Conservation (phyloP, 176 grass and related monocot genomes). For the Tillandsia leiboldiana region DNA sequence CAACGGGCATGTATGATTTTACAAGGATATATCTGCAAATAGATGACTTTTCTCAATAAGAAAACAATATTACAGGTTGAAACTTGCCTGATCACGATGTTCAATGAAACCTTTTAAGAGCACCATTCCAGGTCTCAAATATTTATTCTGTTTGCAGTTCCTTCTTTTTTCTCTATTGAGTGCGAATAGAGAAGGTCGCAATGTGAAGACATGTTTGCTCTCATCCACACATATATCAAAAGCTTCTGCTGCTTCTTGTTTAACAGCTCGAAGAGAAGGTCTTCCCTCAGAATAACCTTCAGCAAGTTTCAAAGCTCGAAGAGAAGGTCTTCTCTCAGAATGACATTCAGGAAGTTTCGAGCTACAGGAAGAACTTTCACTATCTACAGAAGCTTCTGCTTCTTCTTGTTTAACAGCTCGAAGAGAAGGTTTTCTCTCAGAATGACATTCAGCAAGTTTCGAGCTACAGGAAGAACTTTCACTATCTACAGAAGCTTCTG, state of each 20-base stretch:
- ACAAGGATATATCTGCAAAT: constrained; percentile 3
- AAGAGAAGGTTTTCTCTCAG: not conserved
- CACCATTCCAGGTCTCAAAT: constrained; percentile 44
- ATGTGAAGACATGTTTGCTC: not conserved
- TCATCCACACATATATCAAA: constrained; percentile 33
- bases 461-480: not conserved
- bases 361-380: constrained; percentile 2
- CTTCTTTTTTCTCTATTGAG: constrained; percentile 29
- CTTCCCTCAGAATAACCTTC: constrained; percentile 12
- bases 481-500: no score
- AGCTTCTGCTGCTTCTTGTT: not conserved
- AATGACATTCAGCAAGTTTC: constrained; percentile 15
- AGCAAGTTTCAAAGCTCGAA: no score
- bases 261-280: not conserved
- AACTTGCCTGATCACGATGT: constrained; percentile 28
- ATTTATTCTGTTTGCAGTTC: not conserved
- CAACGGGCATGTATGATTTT: not conserved
- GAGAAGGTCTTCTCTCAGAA: no score
- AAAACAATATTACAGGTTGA: not conserved
- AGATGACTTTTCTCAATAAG: not conserved
- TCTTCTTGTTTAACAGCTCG: no score
- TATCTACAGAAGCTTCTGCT: not conserved
- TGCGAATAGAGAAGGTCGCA: constrained; percentile 13
- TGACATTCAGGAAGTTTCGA: constrained; percentile 13
- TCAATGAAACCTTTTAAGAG: constrained; percentile 39